Base-by-base conservation (phyloP, 2,329 filamentous ascomycete genomes). In the Penicillium sp. region DNA sequence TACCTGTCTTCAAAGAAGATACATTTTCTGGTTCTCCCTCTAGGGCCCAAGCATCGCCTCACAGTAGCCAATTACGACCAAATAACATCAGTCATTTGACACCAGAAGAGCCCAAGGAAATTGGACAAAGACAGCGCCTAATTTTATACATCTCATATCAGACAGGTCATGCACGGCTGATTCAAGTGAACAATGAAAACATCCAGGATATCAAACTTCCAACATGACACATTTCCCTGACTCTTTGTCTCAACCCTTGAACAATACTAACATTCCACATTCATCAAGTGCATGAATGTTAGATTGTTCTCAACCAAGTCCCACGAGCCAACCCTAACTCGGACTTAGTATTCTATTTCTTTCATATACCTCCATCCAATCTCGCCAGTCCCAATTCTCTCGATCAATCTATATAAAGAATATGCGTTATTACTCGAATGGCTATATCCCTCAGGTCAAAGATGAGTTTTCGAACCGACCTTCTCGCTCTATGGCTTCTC, bases 261-360 rank as follows among this genome's bases (percentile, higher is more conserved):
- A 49, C 45, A 41, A 54, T 42, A 37, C 37, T 28, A 54, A 42
- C 44, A 35, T 36, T 9, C 37, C 36, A 42, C 51, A 48, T 49
- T 42, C 44, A 48, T 42, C 8, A 28, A 25, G 5, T 50, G 38
- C 43, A 36, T 35, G 14, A 36, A 53, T 41, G 10, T 54, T 11
- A 11, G 4, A 35, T 53, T 35, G 16, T 40, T 19, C 36, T 19
- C 41, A 30, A 6, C 36, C 50, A 50, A 30, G 40, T 30, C 6
- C n/a, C 25, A 22, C 4, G 1, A 1, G 6, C 3, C 26, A 4
- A 28, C 47, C 10, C 17, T 14, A 26, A 35, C 22, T 35, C 19
- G 28, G 19, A 19, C 35, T 6, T 30, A 16, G 19, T 11, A 4
- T 14, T 17, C 17, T 33, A 9, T 30, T 28, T 26, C 48, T 44